Conservation (phyloP, 208 protist species). For the Strigomonas culicis region DNA sequence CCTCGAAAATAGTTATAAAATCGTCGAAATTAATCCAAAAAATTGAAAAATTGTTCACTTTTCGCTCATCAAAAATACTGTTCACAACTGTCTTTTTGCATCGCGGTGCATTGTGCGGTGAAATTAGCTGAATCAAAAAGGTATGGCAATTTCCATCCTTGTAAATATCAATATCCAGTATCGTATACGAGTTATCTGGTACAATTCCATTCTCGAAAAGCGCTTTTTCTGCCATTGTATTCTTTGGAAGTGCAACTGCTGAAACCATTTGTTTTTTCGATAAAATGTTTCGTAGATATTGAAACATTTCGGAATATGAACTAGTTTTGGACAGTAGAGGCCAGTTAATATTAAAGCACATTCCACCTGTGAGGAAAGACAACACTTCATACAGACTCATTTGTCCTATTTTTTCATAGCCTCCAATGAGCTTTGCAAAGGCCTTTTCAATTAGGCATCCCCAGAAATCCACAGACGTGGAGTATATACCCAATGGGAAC, state of each 20-base stretch:
- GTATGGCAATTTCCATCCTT: background rate
- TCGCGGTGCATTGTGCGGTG: constrained; percentile 1
- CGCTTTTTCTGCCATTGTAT: background rate
- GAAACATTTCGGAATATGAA: constrained; percentile 23
- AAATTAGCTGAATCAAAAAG: background rate
- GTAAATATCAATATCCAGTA: background rate
- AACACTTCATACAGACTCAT: constrained; percentile 47
- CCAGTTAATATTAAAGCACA: constrained; percentile 48
- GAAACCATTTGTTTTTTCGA: background rate
- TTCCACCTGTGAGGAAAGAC: constrained; percentile 50
- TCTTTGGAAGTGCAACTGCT: background rate
- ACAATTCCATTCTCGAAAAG: background rate
- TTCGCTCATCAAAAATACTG: constrained; percentile 7
- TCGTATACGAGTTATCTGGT: background rate
- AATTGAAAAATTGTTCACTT: constrained; percentile 29
- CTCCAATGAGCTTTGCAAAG: constrained; percentile 58
- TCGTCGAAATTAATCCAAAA: constrained; percentile 64
- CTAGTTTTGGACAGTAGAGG: constrained; percentile 8
- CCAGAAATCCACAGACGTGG: constrained; percentile 43
- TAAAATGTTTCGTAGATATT: constrained; percentile 9
- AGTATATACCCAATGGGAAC: constrained; percentile 32
- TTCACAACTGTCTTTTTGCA: constrained; percentile 14
- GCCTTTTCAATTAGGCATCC: constrained; percentile 64
- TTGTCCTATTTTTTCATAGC: constrained; percentile 41
- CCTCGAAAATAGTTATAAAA: constrained; percentile 46